Conservation (phyloP, 257 asterid species). For the Solanum sitiens region DNA sequence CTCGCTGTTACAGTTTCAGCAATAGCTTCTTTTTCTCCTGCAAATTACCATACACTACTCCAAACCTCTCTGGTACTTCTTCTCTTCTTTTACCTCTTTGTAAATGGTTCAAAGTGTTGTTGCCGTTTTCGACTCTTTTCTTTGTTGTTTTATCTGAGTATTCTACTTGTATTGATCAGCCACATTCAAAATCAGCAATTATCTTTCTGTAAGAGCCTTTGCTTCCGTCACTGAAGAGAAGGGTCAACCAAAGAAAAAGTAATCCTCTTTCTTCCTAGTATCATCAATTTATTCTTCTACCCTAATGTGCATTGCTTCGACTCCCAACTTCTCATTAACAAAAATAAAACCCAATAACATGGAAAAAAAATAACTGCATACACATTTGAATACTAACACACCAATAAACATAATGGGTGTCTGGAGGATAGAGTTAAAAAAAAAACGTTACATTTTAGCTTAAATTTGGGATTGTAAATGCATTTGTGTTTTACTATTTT, state of each 20-base stretch:
- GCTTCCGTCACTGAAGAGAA: slow-evolving; percentile 50
- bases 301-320: not conserved
- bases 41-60: slow-evolving; percentile 10
- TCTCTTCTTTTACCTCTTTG: not conserved
- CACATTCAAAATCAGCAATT: slow-evolving; percentile 16
- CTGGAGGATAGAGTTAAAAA: not conserved
- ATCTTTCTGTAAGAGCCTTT: slow-evolving; percentile 31
- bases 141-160: not conserved
- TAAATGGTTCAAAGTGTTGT: not conserved
- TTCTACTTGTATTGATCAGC: slow-evolving; percentile 22
- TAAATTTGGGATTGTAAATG: not conserved
- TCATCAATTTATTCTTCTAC: not conserved
- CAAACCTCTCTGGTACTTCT: slow-evolving; percentile 27
- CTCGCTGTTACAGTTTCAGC: slow-evolving; percentile 24
- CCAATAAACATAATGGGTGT: not conserved
- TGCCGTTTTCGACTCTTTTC: not conserved
- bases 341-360: not conserved
- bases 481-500: not conserved
- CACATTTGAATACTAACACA: not conserved
- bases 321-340: not conserved
- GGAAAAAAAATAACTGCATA: not conserved
- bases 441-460: not conserved
- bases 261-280: slow-evolving; percentile 6
- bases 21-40: slow-evolving; percentile 18
- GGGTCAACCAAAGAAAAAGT: slow-evolving; percentile 56